phyloP scores from a whole-genome alignment of 2,329 filamentous ascomycete genomes.

The Gaeumannomyces sp. region DNA sequence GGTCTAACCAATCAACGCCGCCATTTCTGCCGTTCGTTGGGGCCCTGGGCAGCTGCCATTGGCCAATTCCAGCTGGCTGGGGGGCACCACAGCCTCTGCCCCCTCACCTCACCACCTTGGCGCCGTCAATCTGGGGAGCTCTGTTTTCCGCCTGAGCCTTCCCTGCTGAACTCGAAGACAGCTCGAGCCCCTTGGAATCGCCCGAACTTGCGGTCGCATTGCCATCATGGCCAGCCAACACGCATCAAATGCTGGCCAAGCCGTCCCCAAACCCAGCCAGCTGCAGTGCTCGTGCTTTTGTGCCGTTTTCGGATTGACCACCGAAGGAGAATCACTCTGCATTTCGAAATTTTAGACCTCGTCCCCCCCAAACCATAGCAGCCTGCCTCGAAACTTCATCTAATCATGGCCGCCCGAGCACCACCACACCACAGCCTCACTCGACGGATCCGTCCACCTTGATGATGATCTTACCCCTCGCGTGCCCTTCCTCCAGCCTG shows the following conservation, averaged over 20 bases:
- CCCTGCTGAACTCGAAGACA: no score
- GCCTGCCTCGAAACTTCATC: no score
- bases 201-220: no score
- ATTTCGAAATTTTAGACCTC: no score
- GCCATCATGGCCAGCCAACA: no score
- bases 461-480: slow-evolving; percentile 35
- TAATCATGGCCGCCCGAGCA: no score
- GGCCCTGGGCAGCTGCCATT: not conserved
- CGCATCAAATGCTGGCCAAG: no score
- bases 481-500: slow-evolving; percentile 26
- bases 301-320: not conserved
- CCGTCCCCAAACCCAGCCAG: no score
- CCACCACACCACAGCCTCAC: not conserved
- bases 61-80: not conserved
- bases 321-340: not conserved
- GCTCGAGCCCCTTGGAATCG: no score
- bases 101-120: not conserved
- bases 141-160: no score
- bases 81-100: no score
- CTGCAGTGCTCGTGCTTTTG: not conserved
- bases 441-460: slow-evolving; percentile 22
- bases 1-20: not conserved
- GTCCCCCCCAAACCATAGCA: no score
- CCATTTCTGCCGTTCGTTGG: not conserved
- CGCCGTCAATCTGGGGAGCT: not conserved